Base-by-base conservation (phyloP, 306 rosid genomes). In the Alnus rubra region DNA sequence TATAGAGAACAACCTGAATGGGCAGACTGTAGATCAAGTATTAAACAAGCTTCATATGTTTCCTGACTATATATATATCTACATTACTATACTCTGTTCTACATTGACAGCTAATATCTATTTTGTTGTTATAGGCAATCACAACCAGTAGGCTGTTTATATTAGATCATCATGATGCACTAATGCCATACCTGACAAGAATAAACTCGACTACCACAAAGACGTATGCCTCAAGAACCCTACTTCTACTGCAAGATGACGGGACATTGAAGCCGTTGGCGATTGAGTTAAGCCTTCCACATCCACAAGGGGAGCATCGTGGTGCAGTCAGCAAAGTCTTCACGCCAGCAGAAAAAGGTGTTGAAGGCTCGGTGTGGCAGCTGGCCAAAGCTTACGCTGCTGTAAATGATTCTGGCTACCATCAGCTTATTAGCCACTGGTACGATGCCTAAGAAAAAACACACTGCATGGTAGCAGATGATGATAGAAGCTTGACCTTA, bases 351-450 rank as follows among this genome's bases (percentile, higher is more conserved):
- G 73, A 84, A n/a, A 71, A 81, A 19, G 94, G 92, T 10, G 84
- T 87, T 1, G 94, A 91, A 13, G 92, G 90, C 45, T 56, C 97
- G 0, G 87, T 96, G 64, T 96, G 99, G 99, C 98, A 93, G 76
- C 78, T 96, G 49, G 98, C 99, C 4, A 96, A 93, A 82, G 98
- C 98, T 78, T 96, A 91, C 76, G 98, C 82, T 54, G 90, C 94
- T 8, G 97, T 96, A 5, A 93, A 88, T 53, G 99, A 96, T 86
- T 93, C 99, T 15, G 99, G 98, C 72, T 93, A 91, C 74, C 99
- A 96, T 77, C 99, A 96, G 71, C 89, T 96, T 37, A 86, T 96
- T 71, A 90, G 97, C 88, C 99, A 96, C 83, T 96, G 99, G 99
- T 94, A 94, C 62, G 82, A 58, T 35, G 23, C 69, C 50, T 23